A percentile compares a stretch with the other conserved stretches of the same genome.
These are phyloP conservation scores for Pleurotus sapidus DNA, from an alignment of 768 basidiomycete species.

Conservation along the genomic window DNA sequence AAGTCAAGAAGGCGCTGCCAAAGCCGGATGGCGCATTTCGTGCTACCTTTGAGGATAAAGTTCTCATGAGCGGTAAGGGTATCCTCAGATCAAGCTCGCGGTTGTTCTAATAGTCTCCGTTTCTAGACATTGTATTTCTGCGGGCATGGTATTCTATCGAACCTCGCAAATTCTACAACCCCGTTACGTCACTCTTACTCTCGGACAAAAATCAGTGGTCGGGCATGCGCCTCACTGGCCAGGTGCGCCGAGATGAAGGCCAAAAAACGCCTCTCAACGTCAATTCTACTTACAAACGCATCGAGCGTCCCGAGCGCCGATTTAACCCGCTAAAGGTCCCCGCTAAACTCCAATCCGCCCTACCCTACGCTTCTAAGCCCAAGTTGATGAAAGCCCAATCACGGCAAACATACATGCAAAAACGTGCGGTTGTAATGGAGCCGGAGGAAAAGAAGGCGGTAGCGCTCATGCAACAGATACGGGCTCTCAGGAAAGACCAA, in stretches of 20 bases:
- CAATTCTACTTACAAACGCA: slow-evolving; percentile 85
- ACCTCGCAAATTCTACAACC: slow-evolving; percentile 95
- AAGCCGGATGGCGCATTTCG: slow-evolving; percentile 96
- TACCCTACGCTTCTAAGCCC: slow-evolving; percentile 94
- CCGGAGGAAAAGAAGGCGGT: slow-evolving; percentile 94
- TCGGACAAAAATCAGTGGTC: slow-evolving; percentile 81
- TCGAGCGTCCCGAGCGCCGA: slow-evolving; percentile 76
- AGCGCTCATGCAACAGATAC: slow-evolving; percentile 89
- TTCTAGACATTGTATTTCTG: slow-evolving; percentile 86
- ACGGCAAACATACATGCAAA: slow-evolving; percentile 84
- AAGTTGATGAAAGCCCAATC: slow-evolving; percentile 75
- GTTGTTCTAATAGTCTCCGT: neutral
- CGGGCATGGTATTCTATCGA: slow-evolving; percentile 96
- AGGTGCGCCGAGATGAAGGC: slow-evolving; percentile 83
- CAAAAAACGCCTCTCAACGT: slow-evolving; percentile 76
- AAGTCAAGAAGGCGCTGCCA: slow-evolving; percentile 93
- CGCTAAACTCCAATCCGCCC: slow-evolving; percentile 82
- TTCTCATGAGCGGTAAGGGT: slow-evolving; percentile 87
- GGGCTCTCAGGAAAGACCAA: slow-evolving; percentile 89
- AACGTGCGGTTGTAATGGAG: slow-evolving; percentile 92
- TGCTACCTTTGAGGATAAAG: slow-evolving; percentile 97
- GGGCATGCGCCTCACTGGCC: slow-evolving; percentile 95
- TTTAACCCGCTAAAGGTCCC: slow-evolving; percentile 92
- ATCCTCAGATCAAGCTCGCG: neutral
- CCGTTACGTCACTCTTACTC: slow-evolving; percentile 87